Evolutionary conservation across 371 early-diverging fungal species (phyloP).

Genomic region (Gilbertella persicaria): DNA sequence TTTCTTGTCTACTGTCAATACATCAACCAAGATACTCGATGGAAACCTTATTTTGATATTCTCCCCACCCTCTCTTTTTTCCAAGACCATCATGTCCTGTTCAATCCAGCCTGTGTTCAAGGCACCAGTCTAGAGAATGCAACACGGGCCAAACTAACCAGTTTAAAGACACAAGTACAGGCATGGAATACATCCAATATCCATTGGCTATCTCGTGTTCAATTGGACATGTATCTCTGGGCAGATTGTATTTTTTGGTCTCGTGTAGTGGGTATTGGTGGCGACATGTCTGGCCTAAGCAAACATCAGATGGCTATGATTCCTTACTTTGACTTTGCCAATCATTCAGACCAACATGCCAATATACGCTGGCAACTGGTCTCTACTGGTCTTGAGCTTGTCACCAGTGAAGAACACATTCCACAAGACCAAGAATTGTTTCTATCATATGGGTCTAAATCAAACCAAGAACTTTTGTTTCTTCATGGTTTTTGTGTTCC

Average conservation of each 20-base stretch:
- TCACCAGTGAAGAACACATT: background rate
- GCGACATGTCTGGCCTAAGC: constrained; percentile 10
- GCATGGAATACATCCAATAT: constrained; percentile 11
- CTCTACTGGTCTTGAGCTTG: constrained; percentile 10
- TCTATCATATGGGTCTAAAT: constrained; percentile 61
- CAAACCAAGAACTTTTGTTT: constrained; percentile 68
- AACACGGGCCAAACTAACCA: constrained; percentile 33
- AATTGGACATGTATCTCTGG: constrained; percentile 49
- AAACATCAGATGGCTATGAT: constrained; percentile 33
- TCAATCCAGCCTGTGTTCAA: constrained; percentile 14
- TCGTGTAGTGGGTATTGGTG: constrained; percentile 43
- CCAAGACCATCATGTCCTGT: constrained; percentile 22
- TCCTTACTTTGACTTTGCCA: constrained; percentile 64
- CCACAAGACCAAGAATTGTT: constrained; percentile 28
- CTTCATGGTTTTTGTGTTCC: constrained; percentile 54
- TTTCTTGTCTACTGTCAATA: constrained; percentile 49
- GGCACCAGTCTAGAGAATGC: constrained; percentile 46
- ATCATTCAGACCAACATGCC: constrained; percentile 41
- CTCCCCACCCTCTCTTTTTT: constrained; percentile 33
- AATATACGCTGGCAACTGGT: constrained; percentile 55
- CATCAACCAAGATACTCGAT: constrained; percentile 21
- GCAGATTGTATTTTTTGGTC: constrained; percentile 58
- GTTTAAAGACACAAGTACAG: constrained; percentile 27
- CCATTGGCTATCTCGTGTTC: constrained; percentile 33
- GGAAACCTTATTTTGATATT: constrained; percentile 50